Base-by-base conservation (phyloP, 2,329 filamentous ascomycete species). In the Botrytis tulipae region DNA sequence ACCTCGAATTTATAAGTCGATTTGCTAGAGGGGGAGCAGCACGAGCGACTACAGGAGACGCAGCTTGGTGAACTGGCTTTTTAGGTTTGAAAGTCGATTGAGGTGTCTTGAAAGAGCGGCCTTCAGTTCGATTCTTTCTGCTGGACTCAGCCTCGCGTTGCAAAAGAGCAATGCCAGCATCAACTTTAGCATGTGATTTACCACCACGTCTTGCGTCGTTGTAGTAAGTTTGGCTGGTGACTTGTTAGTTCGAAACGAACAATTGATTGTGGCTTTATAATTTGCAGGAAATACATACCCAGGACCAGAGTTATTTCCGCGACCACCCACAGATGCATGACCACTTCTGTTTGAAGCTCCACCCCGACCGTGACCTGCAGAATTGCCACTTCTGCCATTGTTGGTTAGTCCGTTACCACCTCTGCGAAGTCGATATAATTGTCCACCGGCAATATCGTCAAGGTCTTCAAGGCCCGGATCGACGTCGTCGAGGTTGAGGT, bases 361-460 rank as follows among this genome's bases (percentile, higher is more conserved):
- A 51, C 60, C 67, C 44, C 72, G 63, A n/a, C 61, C 44, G 25
- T 42, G 69, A 42, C 57, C 60, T 9, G 37, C 37, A 20, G 59
- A 37, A 42, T 44, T 73, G 40, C 71, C 70, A 37, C 71, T 73
- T 75, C 73, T 74, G 44, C 73, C 65, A 48, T 68, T 54, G 25
- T 35, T 69, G 54, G 37, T 73, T 18, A 51, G 22, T 29, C 51
- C 37, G 54, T 7, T 62, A 61, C 69, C 72, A 37, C 63, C 73
- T 74, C 73, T 75, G 37, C 79, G 73, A n/a, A 78, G 29, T 22
- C 79, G 76, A 70, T 78, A 77, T 7, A 80, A 70, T 63, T 80
- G 78, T 16, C 79, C 79, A 68, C 78, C 76, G 5, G 76, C 76
- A 60, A 80, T 79, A 20, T 75, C 73, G n/a, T 79, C 76, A 32